Percentiles rank a stretch among this genome's conserved stretches.
These are phyloP conservation scores for Acanthamoeba quina DNA, from an alignment of 208 protist genomes.

Conservation along the genomic window DNA sequence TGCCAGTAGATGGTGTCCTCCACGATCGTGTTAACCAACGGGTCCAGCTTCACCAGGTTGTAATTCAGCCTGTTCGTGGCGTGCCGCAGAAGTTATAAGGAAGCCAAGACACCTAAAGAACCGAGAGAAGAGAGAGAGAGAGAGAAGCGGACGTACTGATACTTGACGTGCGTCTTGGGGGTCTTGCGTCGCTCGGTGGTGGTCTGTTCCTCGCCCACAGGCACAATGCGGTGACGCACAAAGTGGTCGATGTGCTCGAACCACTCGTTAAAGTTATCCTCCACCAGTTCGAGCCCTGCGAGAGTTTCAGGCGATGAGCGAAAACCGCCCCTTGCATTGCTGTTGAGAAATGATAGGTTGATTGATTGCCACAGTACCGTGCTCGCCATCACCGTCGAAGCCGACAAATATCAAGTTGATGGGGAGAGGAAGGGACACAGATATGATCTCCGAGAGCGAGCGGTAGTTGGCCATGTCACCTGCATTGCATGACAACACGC, in stretches of 20 bases:
- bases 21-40: conserved; percentile 11
- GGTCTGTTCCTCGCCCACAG: conserved; percentile 66
- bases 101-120: neutral
- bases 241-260: conserved; percentile 73
- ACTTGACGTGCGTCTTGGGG: conserved; percentile 52
- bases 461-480: conserved; percentile 31
- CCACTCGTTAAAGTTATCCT: conserved; percentile 62
- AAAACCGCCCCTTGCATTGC: no score
- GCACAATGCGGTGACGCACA: conserved; percentile 52
- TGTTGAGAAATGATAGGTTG: neutral
- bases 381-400: conserved; percentile 56
- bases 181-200: conserved; percentile 54
- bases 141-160: neutral
- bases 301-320: neutral
- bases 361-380: neutral
- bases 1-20: conserved; percentile 36
- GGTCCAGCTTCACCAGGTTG: conserved; percentile 61
- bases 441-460: conserved; percentile 11
- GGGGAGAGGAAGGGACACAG: conserved; percentile 12
- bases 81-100: neutral
- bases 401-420: conserved; percentile 63
- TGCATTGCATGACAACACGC: neutral
- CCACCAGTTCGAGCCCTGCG: conserved; percentile 12
- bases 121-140: neutral
- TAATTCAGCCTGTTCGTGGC: neutral